A percentile compares a stretch with the other conserved stretches of the same genome.
Conservation (phyloP, 2,329 filamentous ascomycete genomes). For the Pseudogymnoascus destructans region DNA sequence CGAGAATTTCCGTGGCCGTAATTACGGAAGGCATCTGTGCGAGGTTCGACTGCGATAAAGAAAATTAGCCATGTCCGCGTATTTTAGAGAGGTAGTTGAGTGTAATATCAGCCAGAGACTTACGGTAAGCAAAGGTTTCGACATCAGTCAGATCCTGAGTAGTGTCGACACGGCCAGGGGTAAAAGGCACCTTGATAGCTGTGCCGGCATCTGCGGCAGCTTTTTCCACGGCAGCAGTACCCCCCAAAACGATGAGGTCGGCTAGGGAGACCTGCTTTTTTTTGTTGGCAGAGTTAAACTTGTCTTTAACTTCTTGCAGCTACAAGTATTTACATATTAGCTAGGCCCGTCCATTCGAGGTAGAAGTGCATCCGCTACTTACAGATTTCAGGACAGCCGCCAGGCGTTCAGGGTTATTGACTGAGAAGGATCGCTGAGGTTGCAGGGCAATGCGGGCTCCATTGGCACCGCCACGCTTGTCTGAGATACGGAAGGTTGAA, state of each 20-base stretch:
- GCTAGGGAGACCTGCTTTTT: constrained; percentile 46
- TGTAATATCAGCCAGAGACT: background rate
- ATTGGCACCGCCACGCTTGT: constrained; percentile 49
- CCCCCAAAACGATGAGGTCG: constrained; percentile 45
- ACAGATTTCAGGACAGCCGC: constrained; percentile 1
- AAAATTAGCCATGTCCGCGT: background rate
- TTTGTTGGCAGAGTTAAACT: constrained; percentile 38
- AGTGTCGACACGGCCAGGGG: constrained; percentile 43
- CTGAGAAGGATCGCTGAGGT: constrained; percentile 42
- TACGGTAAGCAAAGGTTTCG: constrained; percentile 36
- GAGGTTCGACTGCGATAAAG: constrained; percentile 32
- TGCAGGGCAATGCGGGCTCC: constrained; percentile 44
- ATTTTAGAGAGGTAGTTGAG: background rate
- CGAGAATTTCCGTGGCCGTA: constrained; percentile 38
- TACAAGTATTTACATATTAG: background rate
- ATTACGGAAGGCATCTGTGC: constrained; percentile 46
- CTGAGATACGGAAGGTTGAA: constrained; percentile 39
- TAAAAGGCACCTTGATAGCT: constrained; percentile 38
- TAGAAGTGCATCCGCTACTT: background rate
- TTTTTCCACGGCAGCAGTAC: constrained; percentile 42
- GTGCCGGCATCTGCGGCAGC: constrained; percentile 27
- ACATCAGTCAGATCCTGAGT: constrained; percentile 42
- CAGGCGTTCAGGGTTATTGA: constrained; percentile 41
- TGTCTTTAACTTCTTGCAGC: constrained; percentile 27
- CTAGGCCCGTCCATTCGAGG: background rate